phyloP scores from a whole-genome alignment of 31 red algal species.

The Porphyra umbilicalis region DNA sequence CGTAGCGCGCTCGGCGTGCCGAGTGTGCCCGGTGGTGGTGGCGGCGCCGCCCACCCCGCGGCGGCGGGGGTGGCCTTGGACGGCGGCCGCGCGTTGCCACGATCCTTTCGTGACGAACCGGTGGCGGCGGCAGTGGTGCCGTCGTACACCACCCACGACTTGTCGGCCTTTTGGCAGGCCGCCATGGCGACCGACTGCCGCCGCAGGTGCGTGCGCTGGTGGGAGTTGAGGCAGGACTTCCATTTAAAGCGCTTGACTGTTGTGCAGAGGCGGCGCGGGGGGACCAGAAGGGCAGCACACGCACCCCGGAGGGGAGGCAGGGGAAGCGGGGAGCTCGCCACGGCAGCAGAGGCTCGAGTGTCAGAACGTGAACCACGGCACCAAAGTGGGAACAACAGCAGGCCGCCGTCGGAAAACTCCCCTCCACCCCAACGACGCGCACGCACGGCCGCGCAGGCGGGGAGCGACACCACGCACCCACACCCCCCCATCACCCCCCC shows the following conservation, averaged over 20 bases:
- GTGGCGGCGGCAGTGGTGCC: background rate
- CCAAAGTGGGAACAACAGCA: background rate
- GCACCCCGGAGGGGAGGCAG: background rate
- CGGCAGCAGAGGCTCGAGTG: background rate
- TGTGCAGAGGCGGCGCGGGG: background rate
- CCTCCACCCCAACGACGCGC: too few relatives aligned
- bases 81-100: background rate
- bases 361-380: background rate
- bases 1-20: background rate
- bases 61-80: background rate
- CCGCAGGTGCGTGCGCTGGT: slow-evolving; percentile 51
- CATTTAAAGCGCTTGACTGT: slow-evolving; percentile 66
- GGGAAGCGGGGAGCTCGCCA: background rate
- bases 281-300: background rate
- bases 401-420: too few relatives aligned
- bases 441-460: too few relatives aligned
- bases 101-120: background rate
- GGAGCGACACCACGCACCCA: background rate
- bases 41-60: background rate
- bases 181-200: slow-evolving; percentile 4
- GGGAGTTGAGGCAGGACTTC: slow-evolving; percentile 66
- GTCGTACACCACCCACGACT: background rate
- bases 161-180: background rate
- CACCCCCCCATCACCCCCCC: background rate
- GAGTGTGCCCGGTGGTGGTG: too few relatives aligned